A percentile compares a stretch with the other conserved stretches of the same genome.
phyloP scores from a whole-genome alignment of 2,329 filamentous ascomycete genomes.

The Leptodontidium sp. region DNA sequence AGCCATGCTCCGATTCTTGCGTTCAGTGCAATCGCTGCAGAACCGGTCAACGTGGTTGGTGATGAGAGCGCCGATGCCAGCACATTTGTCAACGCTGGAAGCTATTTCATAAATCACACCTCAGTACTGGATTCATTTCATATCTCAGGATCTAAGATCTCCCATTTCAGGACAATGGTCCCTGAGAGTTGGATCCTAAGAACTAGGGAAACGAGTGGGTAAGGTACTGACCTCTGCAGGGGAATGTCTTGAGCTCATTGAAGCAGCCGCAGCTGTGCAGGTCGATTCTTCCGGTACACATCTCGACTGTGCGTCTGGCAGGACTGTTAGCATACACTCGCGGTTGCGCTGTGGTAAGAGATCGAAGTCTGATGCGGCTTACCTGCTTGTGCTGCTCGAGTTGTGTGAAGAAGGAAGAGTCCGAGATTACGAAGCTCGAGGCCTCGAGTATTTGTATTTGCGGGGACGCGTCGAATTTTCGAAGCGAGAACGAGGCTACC shows the following conservation, averaged over 20 bases:
- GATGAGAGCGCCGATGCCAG: neutral
- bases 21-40: neutral
- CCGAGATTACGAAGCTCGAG: neutral
- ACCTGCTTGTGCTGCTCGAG: neutral
- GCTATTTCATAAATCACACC: too few species aligned
- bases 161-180: too few species aligned
- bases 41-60: neutral
- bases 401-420: neutral
- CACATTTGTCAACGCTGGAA: neutral
- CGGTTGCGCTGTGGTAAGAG: too few species aligned
- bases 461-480: neutral
- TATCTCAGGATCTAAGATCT: too few species aligned
- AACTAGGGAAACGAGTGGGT: too few species aligned
- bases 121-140: too few species aligned
- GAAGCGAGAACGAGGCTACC: neutral
- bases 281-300: constrained; percentile 5
- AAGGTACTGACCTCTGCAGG: neutral
- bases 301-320: neutral
- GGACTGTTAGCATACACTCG: neutral
- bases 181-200: too few species aligned
- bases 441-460: neutral
- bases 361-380: neutral
- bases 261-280: constrained; percentile 9
- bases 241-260: neutral
- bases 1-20: neutral